Percentiles rank a stretch among this genome's conserved stretches.
phyloP scores from a whole-genome alignment of 1,284 basidiomycete genomes.

The Hortiboletus rubellus region DNA sequence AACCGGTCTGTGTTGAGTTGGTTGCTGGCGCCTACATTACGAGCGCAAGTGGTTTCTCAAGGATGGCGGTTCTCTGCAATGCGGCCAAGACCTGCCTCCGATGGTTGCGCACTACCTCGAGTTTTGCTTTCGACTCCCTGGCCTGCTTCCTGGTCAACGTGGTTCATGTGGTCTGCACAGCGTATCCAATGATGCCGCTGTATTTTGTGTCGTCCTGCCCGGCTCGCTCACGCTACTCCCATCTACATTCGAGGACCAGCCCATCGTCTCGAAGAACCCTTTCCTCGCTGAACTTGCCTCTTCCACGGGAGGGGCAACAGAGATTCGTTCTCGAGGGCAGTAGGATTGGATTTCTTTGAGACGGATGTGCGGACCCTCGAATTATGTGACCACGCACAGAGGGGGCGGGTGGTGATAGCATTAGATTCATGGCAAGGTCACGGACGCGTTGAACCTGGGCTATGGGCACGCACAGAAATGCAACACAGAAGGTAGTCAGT shows the following conservation, averaged over 20 bases:
- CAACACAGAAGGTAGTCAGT: constrained; percentile 5
- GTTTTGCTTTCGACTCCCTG: constrained; percentile 17
- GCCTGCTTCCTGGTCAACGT: constrained; percentile 20
- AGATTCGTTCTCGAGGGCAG: constrained; percentile 38
- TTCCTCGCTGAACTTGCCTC: constrained; percentile 26
- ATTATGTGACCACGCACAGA: constrained; percentile 27
- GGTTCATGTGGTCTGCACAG: constrained; percentile 4
- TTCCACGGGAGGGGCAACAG: constrained; percentile 27
- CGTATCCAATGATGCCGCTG: constrained; percentile 3
- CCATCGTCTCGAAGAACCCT: constrained; percentile 1
- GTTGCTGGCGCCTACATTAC: constrained; percentile 3
- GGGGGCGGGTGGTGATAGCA: constrained; percentile 12
- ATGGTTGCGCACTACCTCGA: constrained; percentile 10
- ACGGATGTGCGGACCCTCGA: constrained; percentile 5
- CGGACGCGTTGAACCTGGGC: constrained; percentile 17
- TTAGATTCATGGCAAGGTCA: constrained; percentile 1
- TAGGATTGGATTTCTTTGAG: constrained; percentile 13
- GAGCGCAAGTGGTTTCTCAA: constrained; percentile 2
- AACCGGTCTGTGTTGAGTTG: constrained; percentile 18
- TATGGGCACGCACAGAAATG: constrained; percentile 22
- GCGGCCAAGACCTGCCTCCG: constrained; percentile 31
- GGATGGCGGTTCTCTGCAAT: neutral
- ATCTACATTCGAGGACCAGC: constrained; percentile 12
- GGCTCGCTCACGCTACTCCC: constrained; percentile 9
- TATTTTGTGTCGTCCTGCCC: constrained; percentile 2